These are phyloP conservation scores for Kuraishia capsulata DNA, from an alignment of 805 yeast genomes.

Conservation along the genomic window DNA sequence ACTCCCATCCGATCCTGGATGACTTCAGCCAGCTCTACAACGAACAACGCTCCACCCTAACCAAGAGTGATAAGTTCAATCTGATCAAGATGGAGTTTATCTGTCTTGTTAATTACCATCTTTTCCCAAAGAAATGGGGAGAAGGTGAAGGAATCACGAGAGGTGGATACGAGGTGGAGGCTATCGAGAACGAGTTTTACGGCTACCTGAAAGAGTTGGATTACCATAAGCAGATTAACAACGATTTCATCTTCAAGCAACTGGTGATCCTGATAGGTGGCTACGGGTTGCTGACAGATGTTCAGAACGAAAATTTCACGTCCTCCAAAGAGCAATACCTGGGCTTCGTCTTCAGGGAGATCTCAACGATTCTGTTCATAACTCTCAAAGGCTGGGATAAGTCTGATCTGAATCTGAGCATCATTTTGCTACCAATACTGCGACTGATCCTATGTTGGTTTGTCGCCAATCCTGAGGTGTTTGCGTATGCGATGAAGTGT, in stretches of 20 bases:
- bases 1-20: conserved; percentile 16
- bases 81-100: conserved; percentile 22
- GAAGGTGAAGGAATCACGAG: conserved; percentile 8
- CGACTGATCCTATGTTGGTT: conserved; percentile 50
- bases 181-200: conserved; percentile 24
- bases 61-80: conserved; percentile 23
- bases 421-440: conserved; percentile 25
- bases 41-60: conserved; percentile 14
- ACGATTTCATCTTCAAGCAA: conserved; percentile 26
- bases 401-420: conserved; percentile 12
- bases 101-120: conserved; percentile 24
- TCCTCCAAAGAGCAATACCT: conserved; percentile 20
- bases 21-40: conserved; percentile 16
- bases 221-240: conserved; percentile 22
- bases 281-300: conserved; percentile 15
- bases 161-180: conserved; percentile 13
- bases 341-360: conserved; percentile 30
- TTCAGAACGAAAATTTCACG: conserved; percentile 4
- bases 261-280: conserved; percentile 28
- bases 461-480: conserved; percentile 1
- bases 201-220: conserved; percentile 14
- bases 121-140: conserved; percentile 30
- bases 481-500: background rate
- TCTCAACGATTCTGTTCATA: conserved; percentile 22
- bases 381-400: conserved; percentile 12